Conservation (phyloP, 2,329 filamentous ascomycete genomes). For the Exophiala sp. region DNA sequence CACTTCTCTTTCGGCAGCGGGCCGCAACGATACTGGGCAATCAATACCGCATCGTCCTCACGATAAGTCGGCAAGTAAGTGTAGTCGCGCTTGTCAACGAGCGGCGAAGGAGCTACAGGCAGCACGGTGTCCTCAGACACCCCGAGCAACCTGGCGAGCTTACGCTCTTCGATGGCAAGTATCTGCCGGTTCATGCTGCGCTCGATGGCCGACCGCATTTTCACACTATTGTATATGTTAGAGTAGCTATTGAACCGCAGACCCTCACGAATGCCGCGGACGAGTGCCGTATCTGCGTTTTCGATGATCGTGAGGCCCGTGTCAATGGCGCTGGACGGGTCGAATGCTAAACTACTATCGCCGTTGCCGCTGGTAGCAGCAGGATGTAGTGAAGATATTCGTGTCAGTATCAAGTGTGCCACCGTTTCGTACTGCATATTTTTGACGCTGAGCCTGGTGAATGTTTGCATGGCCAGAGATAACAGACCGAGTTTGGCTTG, state of each 20-base stretch:
- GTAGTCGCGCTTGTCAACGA: slow-evolving; percentile 26
- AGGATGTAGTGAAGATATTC: slow-evolving; percentile 47
- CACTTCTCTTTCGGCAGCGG: slow-evolving; percentile 20
- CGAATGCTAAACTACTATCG: slow-evolving; percentile 26
- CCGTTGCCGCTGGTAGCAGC: slow-evolving; percentile 39
- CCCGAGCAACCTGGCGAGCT: slow-evolving; percentile 39
- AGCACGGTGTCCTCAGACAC: slow-evolving; percentile 15
- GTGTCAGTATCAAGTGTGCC: slow-evolving; percentile 46
- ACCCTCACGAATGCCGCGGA: slow-evolving; percentile 37
- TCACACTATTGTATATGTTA: slow-evolving; percentile 41
- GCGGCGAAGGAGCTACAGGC: slow-evolving; percentile 3
- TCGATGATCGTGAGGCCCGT: slow-evolving; percentile 42
- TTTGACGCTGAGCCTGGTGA: slow-evolving; percentile 46
- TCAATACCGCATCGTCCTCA: slow-evolving; percentile 16
- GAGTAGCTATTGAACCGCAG: slow-evolving; percentile 42
- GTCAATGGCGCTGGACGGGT: slow-evolving; percentile 40
- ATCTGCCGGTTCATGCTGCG: slow-evolving; percentile 33
- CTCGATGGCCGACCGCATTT: slow-evolving; percentile 35
- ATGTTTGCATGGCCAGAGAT: slow-evolving; percentile 45
- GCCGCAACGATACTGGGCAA: slow-evolving; percentile 17
- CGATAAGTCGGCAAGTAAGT: slow-evolving; percentile 24
- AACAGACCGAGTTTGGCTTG: slow-evolving; percentile 43
- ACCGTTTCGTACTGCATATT: slow-evolving; percentile 49
- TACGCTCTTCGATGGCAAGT: slow-evolving; percentile 42
- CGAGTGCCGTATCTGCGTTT: slow-evolving; percentile 37